Base-by-base conservation (phyloP, 2,329 filamentous ascomycete genomes). In the Lachnellula arida region DNA sequence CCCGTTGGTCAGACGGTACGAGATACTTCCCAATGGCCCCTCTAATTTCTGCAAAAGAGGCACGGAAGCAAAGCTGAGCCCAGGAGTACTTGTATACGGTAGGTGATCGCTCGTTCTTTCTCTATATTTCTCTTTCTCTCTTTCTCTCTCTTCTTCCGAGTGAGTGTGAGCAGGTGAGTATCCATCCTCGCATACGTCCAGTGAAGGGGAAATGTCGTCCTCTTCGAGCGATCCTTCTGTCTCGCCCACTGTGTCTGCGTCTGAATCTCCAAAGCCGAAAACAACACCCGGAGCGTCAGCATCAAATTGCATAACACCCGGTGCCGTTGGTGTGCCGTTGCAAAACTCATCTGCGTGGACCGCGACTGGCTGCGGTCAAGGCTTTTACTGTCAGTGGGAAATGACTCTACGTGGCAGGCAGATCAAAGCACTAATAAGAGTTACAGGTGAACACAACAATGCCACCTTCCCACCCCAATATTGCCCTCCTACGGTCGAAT, bases 401-500 rank as follows among this genome's bases (percentile, higher is more conserved):
- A 39, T 5, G 0, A 23, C 22, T 12, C 7, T n/a, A 23, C 17
- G 14, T 3, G 5, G 7, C 40, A 34, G 5, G 7, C 40, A 34
- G 28, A 9, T 8, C 37, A 17, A 40, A 4, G 12, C 14, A 42
- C 43, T 47, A 34, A 42, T 12, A 35, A 17, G 35, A 19, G 1
- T 15, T 40, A 19, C 22, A 66, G 64, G 64, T 49, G 46, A 46
- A 51, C 57, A 64, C 28, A 67, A 65, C 37, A 60, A 53, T 22
- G 54, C 42, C 2, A 28, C 51, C 4, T n/a, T 53, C 11, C 61
- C 59, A 11, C 66, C 65, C 32, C 47, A 60, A 55, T 68, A 65
- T 46, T 68, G 65, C 51, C 54, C 62, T 7, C 65, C 66, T 15
- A 39, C 46, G 15, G 54, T 57, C 17, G 32, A 39, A 6, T 68